Percentiles rank a stretch among this genome's conserved stretches.
Conservation (phyloP, 108 stramenopile genomes). For the Cyclotella kingstonii region DNA sequence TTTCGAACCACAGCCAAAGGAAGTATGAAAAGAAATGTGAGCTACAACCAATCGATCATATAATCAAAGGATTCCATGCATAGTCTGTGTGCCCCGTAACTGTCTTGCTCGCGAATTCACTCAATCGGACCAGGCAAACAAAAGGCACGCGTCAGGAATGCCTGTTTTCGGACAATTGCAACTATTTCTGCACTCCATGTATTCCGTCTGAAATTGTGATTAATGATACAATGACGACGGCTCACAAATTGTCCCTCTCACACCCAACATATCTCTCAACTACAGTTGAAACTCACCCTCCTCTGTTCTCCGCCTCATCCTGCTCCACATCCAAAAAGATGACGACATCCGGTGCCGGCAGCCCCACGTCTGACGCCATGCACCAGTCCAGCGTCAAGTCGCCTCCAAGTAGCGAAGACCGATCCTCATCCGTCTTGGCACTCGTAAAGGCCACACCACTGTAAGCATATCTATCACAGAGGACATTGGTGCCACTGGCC, state of each 20-base stretch:
- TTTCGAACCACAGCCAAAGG: slow-evolving; percentile 7
- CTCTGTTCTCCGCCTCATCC: slow-evolving; percentile 87
- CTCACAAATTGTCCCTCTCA: no score
- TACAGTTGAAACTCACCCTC: slow-evolving; percentile 73
- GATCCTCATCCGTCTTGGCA: slow-evolving; percentile 69
- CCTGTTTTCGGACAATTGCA: slow-evolving; percentile 18
- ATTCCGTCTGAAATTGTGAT: background rate
- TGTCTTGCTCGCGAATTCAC: slow-evolving; percentile 50
- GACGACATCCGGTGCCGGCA: slow-evolving; percentile 96
- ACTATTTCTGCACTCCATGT: background rate
- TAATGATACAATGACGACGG: no score
- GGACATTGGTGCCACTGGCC: slow-evolving; percentile 63
- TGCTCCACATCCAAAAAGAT: slow-evolving; percentile 92
- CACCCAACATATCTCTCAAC: background rate
- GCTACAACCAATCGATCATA: slow-evolving; percentile 9
- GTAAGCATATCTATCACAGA: slow-evolving; percentile 98
- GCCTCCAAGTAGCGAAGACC: slow-evolving; percentile 51
- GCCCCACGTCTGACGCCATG: slow-evolving; percentile 86
- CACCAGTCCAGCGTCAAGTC: slow-evolving; percentile 88
- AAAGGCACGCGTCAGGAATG: slow-evolving; percentile 32
- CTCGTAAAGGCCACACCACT: slow-evolving; percentile 97
- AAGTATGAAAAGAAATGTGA: slow-evolving; percentile 19
- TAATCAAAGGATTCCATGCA: background rate
- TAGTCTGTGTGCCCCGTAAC: slow-evolving; percentile 46
- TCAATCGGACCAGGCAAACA: slow-evolving; percentile 48